Conservation (phyloP, 1,139 yeast genomes). For the Saccharomyces hybrid region DNA sequence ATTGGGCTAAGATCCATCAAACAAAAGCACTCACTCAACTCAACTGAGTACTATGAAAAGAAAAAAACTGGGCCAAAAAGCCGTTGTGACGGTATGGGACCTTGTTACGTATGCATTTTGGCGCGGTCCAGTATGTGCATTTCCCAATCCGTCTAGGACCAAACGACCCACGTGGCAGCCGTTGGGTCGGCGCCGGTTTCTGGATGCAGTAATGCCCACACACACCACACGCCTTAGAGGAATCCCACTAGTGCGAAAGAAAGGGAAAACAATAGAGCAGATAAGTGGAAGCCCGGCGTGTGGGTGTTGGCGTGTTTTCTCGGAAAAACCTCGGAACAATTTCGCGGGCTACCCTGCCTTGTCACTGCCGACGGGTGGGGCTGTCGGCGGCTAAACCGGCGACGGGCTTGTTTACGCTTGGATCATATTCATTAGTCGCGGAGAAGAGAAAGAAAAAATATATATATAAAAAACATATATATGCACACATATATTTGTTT, state of each 20-base stretch:
- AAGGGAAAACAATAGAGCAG: background rate
- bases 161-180: background rate
- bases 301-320: background rate
- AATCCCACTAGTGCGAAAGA: background rate
- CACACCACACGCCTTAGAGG: background rate
- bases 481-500: too few species aligned
- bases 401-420: too few species aligned
- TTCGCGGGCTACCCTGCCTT: background rate
- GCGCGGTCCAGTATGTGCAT: background rate
- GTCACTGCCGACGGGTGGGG: background rate
- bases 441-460: too few species aligned
- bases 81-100: background rate
- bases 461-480: too few species aligned
- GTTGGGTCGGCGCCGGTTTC: background rate
- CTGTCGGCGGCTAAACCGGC: background rate
- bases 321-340: background rate
- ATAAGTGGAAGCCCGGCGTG: background rate
- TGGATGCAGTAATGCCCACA: background rate
- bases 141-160: background rate
- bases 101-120: background rate
- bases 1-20: background rate
- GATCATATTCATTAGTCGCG: too few species aligned
- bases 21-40: conserved; percentile 1
- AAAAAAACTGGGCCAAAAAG: background rate
- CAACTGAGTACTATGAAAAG: background rate